phyloP scores from a whole-genome alignment of 2,329 filamentous ascomycete species.

The Talaromyces islandicus region DNA sequence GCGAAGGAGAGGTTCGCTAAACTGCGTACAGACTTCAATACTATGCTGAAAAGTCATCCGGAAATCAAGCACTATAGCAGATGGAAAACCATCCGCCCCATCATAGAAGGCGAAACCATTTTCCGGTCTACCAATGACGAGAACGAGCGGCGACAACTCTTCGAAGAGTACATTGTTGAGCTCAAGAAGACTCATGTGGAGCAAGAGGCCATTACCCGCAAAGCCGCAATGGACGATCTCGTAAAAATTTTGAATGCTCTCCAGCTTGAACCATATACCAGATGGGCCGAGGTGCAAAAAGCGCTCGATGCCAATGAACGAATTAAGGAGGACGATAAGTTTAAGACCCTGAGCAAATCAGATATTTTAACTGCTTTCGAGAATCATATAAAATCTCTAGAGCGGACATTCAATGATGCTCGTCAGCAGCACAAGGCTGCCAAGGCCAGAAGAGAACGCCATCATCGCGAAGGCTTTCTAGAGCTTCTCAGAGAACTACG shows the following conservation, averaged over 20 bases:
- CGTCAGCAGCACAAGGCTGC: constrained; percentile 80
- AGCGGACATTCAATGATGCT: constrained; percentile 84
- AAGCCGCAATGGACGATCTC: constrained; percentile 78
- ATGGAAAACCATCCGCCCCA: constrained; percentile 92
- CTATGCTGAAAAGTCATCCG: constrained; percentile 91
- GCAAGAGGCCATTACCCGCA: constrained; percentile 64
- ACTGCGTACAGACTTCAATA: constrained; percentile 86
- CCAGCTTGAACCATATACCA: constrained; percentile 84
- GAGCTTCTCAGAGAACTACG: constrained; percentile 69
- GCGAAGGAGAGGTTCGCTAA: constrained; percentile 90
- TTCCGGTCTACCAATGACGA: constrained; percentile 89
- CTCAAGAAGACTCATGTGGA: constrained; percentile 77
- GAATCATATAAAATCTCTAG: constrained; percentile 86
- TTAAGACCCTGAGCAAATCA: constrained; percentile 76
- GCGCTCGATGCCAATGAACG: constrained; percentile 71
- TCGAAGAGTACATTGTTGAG: constrained; percentile 84
- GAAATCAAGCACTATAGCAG: constrained; percentile 96
- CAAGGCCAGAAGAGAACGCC: constrained; percentile 75
- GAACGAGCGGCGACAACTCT: constrained; percentile 78
- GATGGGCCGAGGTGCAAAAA: constrained; percentile 85
- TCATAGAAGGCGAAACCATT: constrained; percentile 91
- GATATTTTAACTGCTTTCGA: constrained; percentile 92
- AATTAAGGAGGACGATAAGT: constrained; percentile 77
- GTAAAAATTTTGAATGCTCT: constrained; percentile 71
- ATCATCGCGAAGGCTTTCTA: constrained; percentile 75